phyloP scores from a whole-genome alignment of 2,329 filamentous ascomycete species.

The Hypoxylon sp. region DNA sequence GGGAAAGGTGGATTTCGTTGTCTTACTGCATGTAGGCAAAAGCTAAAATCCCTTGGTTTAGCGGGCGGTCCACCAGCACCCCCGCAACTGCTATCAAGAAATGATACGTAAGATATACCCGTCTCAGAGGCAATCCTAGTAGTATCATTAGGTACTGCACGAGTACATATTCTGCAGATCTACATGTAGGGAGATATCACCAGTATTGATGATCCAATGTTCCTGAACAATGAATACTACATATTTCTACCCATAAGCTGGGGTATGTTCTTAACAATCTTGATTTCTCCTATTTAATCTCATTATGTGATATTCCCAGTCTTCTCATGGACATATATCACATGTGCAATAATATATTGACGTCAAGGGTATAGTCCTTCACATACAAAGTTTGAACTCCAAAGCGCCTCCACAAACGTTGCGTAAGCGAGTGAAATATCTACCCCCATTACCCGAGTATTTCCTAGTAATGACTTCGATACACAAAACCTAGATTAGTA shows the following conservation, averaged over 20 bases:
- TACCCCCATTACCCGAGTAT: slow-evolving; percentile 16
- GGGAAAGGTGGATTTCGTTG: not conserved
- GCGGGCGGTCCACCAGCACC: not conserved
- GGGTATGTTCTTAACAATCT: not conserved
- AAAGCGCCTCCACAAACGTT: slow-evolving; percentile 26
- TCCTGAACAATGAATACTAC: not conserved
- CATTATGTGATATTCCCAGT: slow-evolving; percentile 6
- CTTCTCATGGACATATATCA: slow-evolving; percentile 18
- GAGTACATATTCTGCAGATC: not conserved
- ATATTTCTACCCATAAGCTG: not conserved
- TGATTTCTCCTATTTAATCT: not conserved
- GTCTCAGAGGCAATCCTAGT: not conserved
- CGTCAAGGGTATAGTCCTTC: slow-evolving; percentile 30
- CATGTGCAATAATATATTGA: slow-evolving; percentile 23
- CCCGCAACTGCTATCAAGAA: not conserved
- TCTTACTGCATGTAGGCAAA: not conserved
- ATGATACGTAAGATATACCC: not conserved
- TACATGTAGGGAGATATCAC: not conserved
- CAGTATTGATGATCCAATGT: not conserved
- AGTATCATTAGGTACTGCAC: not conserved
- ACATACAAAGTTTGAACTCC: slow-evolving; percentile 27
- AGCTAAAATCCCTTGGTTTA: slow-evolving; percentile 7
- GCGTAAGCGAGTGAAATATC: slow-evolving; percentile 24
- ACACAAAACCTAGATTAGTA: slow-evolving; percentile 3
- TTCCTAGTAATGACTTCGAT: slow-evolving; percentile 5